Evolutionary conservation across 2,329 filamentous ascomycete genomes (phyloP), one percentile per base, ranked within the genome.

Genomic region (Colletotrichum gigasporum): DNA sequence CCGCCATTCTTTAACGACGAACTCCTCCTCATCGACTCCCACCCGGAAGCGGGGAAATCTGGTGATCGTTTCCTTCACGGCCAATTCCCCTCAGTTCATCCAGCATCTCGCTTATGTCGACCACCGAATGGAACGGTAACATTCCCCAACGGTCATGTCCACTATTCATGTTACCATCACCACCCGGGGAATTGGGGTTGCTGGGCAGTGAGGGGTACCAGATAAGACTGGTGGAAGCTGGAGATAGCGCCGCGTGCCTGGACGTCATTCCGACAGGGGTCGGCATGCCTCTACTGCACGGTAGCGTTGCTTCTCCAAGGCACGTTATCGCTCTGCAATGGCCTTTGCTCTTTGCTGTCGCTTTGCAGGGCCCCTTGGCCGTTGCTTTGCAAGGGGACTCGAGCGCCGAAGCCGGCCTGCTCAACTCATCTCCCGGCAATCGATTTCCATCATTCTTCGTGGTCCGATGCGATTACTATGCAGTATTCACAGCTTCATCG

Each of bases 131-230:
- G 20, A 47, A 64, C 56, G 56, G 61, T 61, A 61, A 54, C 61
- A 61, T 61, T 50, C 18, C 24, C 58, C 56, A 53, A 48, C 58
- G 6, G 12, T n/a, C 5, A 64, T 54, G 56, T 34, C 61, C 61
- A 61, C 61, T 61, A 61, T 61, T 61, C 34, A 64, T 64, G 61
- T 45, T 16, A 64, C 61, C 61, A 61, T 61, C 32, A 53, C 41
- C 11, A 35, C 10, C 32, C 8, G 9, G 28, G 11, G 12, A n/a
- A 22, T 26, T 26, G 55, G 55, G 18, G 39, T 60, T 47, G 24
- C 60, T 39, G 34, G 32, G 41, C 11, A 54, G 48, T 64, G 56
- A 64, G 61, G 55, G 61, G 56, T 41, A 16, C 9, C 11, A 12
- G 61, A 64, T 64, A 64, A 64, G 61, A 48, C n/a, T 18, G 34